Evolutionary conservation across 441 rosid species (phyloP).

Genomic region (Adansonia madagascariensis): DNA sequence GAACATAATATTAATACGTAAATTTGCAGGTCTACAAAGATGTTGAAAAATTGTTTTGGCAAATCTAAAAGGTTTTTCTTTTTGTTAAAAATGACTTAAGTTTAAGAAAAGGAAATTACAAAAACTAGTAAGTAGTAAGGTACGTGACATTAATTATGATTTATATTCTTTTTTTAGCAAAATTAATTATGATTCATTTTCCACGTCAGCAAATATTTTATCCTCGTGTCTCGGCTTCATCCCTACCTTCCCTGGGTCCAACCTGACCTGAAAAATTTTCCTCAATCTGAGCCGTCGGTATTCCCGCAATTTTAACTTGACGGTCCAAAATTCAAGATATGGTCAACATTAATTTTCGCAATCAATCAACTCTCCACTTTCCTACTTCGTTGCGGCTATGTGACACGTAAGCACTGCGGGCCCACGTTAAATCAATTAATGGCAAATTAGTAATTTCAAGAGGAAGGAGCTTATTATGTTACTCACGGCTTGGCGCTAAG

Average conservation of each 20-base stretch:
- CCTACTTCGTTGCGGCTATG: too few relatives aligned
- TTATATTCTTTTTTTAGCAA: neutral
- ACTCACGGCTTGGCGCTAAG: constrained; percentile 16
- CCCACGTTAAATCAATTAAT: neutral
- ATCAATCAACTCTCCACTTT: too few relatives aligned
- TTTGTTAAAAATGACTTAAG: neutral
- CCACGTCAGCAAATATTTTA: neutral
- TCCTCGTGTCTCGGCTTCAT: too few relatives aligned
- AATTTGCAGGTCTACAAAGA: too few relatives aligned
- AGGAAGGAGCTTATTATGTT: neutral
- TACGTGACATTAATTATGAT: neutral
- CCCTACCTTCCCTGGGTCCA: too few relatives aligned
- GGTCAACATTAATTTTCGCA: too few relatives aligned
- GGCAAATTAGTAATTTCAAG: neutral
- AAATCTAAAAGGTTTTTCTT: neutral
- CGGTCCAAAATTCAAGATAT: too few relatives aligned
- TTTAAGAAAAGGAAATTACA: neutral
- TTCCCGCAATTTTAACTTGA: too few relatives aligned
- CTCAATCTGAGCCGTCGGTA: too few relatives aligned
- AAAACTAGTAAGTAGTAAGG: neutral
- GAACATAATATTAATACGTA: too few relatives aligned
- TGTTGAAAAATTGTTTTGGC: neutral
- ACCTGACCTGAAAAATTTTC: too few relatives aligned
- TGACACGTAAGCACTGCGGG: too few relatives aligned
- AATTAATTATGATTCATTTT: neutral